Base-by-base conservation (phyloP, 176 grass and related monocot species). In the Eragrostis curvula region DNA sequence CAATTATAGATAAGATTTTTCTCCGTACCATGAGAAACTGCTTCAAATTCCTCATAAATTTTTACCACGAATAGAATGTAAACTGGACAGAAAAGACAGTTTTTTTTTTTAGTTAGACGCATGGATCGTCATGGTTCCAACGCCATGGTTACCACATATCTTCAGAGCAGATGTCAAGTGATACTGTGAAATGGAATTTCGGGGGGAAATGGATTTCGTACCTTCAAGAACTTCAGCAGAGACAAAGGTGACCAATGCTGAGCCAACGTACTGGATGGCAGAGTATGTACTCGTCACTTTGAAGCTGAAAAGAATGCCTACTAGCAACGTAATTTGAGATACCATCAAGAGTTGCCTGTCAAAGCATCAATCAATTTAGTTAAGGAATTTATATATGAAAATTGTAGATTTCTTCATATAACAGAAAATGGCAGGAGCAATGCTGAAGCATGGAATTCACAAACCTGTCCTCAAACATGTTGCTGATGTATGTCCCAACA, bases 401-500 rank as follows among this genome's bases (percentile, higher is more conserved):
- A 7, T 68, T 75, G 6, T 12, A 63, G 44, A 3, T 21, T 11
- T 14, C 7, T 83, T 8, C 10, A 50, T 20, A 25, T 13, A 46
- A 21, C 0, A 5, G 12, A 15, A 21, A 50, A 71, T 30, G 6
- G 14, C 30, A 49, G 40, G 59, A 63, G 30, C 43, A 1, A 44
- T 77, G 25, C 55, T 10, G 7, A 69, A 71, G 40, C 64, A 86
- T 44, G 23, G 25, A 24, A 39, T 74, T 47, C 44, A 83, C 89
- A 65, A 81, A 99, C 96, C 93, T 95, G 76, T 99, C 93, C 87
- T 99, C 96, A 52, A 96, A 99, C 91, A 99, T 96, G 83, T 99
- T 99, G 79, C 91, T 99, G 48, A 99, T 93, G 77, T 96, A 99
- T 40, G 89, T 93, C 71, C 95, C 95, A 46, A 98, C 89, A 88